A percentile compares a stretch with the other conserved stretches of the same genome.
Conservation (phyloP, 805 yeast genomes). For the Lachancea lanzarotensis region DNA sequence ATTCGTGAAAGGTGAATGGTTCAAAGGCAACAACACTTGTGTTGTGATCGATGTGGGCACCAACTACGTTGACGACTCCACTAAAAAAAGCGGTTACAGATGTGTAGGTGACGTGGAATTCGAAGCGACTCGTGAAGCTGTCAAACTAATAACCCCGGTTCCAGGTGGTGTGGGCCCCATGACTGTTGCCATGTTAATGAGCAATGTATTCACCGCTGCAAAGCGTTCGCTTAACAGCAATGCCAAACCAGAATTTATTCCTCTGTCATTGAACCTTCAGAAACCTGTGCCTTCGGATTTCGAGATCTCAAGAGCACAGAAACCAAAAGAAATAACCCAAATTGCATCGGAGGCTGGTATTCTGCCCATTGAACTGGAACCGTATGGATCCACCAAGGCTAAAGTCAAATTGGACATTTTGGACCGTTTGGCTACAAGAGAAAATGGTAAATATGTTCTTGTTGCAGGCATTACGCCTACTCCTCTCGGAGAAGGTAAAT, state of each 20-base stretch:
- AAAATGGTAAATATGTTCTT: slow-evolving; percentile 64
- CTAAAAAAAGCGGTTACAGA: slow-evolving; percentile 61
- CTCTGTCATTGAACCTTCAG: slow-evolving; percentile 50
- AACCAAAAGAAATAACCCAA: slow-evolving; percentile 61
- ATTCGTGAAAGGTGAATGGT: slow-evolving; percentile 70
- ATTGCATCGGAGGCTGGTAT: slow-evolving; percentile 68
- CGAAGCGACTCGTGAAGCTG: slow-evolving; percentile 38
- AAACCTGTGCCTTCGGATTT: slow-evolving; percentile 77
- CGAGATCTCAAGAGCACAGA: slow-evolving; percentile 69
- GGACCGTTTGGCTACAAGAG: slow-evolving; percentile 52
- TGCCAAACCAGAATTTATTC: slow-evolving; percentile 32
- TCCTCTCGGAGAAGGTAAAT: slow-evolving; percentile 81
- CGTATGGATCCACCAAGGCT: slow-evolving; percentile 70
- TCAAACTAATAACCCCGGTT: slow-evolving; percentile 66
- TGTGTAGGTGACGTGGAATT: slow-evolving; percentile 77
- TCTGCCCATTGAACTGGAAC: slow-evolving; percentile 61
- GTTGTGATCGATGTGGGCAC: slow-evolving; percentile 80
- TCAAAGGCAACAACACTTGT: slow-evolving; percentile 37
- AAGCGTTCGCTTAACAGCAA: slow-evolving; percentile 36
- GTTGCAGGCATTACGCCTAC: slow-evolving; percentile 86
- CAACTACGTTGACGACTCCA: slow-evolving; percentile 60
- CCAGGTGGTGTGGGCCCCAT: slow-evolving; percentile 93
- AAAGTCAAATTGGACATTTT: slow-evolving; percentile 61
- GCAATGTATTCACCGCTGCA: slow-evolving; percentile 66
- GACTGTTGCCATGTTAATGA: slow-evolving; percentile 79